Evolutionary conservation across 257 asterid species (phyloP), one percentile per base, ranked within the genome.

Genomic region (Solanum pimpinellifolium): DNA sequence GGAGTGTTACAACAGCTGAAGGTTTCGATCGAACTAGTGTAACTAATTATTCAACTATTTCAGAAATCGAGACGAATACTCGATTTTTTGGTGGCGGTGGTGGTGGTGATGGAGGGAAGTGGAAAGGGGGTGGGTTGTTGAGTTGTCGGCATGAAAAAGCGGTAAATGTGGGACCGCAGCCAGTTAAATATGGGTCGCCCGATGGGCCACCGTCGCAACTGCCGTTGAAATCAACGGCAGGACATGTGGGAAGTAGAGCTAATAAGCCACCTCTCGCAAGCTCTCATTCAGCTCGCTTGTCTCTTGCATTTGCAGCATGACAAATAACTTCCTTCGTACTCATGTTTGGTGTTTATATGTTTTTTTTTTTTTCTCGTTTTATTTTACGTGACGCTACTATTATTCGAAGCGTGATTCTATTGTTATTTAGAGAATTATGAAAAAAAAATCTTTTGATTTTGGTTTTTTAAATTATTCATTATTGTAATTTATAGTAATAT

Each of bases 1-100:
- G 99, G 99, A 95, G 98, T 86, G 99, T 96, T 5, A 93, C 98
- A 13, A 96, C 99, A 6, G 99, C 98, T 15, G 98, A 94, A 89
- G 98, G 97, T 1, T 93, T 89, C 87, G 98, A 95, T 84, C 84
- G 88, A 84, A 94, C 93, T 37, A 93, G 98, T 84, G 85, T 93
- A 13, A 87, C 95, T 5, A 94, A 91, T 85, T 92, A 92, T 89
- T 94, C 97, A 11, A 56, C 88, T 9, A 86, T 94, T 2, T 92
- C 98, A 0, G 96, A 95, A 35, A 80, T 91, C 4, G 95, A 92
- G 16, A 89, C 91, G n/a, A 78, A 88, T 21, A 7, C 85, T 33
- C 88, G 93, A 83, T 87, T 88, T 66, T 47, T 88, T 7, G 87
- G 68, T 0, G 84, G 35, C 12, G 9, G 3, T 65, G 74, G 21